A percentile compares a stretch with the other conserved stretches of the same genome.
These are phyloP conservation scores for Didymella sp. DNA, from an alignment of 2,329 filamentous ascomycete genomes.

Conservation along the genomic window DNA sequence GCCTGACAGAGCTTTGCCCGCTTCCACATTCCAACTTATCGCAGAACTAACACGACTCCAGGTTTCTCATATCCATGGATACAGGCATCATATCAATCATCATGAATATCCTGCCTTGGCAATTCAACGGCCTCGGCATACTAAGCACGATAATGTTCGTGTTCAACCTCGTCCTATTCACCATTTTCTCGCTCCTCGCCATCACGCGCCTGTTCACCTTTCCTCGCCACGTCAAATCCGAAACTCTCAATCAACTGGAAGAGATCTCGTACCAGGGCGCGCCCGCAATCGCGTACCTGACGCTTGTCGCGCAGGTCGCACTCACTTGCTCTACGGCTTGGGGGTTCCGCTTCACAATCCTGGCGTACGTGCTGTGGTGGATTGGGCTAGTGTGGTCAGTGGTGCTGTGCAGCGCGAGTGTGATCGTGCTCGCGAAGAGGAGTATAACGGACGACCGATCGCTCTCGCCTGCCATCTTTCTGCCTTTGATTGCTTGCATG, in stretches of 20 bases:
- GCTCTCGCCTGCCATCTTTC: conserved; percentile 24
- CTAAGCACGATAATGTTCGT: conserved; percentile 27
- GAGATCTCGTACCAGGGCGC: conserved; percentile 68
- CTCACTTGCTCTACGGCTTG: conserved; percentile 67
- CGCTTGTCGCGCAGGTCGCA: conserved; percentile 70
- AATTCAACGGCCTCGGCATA: conserved; percentile 56
- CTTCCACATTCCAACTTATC: neutral
- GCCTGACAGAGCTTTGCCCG: conserved; percentile 3
- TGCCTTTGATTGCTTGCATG: conserved; percentile 27
- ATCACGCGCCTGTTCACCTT: conserved; percentile 16
- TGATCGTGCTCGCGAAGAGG: conserved; percentile 24
- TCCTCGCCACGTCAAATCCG: conserved; percentile 14
- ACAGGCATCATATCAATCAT: conserved; percentile 66
- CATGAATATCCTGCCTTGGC: conserved; percentile 65
- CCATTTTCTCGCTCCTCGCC: conserved; percentile 18
- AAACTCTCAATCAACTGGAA: conserved; percentile 67
- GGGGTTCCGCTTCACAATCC: conserved; percentile 69
- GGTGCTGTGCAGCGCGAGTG: conserved; percentile 19
- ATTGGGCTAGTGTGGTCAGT: conserved; percentile 32
- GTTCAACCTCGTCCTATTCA: conserved; percentile 28
- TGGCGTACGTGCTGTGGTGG: conserved; percentile 33
- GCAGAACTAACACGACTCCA: conserved; percentile 1
- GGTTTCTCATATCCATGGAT: conserved; percentile 56
- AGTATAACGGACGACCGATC: conserved; percentile 19
- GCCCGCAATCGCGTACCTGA: conserved; percentile 64